These are phyloP conservation scores for Trichophyton mentagrophytes DNA, from an alignment of 2,329 filamentous ascomycete species.

Conservation along the genomic window DNA sequence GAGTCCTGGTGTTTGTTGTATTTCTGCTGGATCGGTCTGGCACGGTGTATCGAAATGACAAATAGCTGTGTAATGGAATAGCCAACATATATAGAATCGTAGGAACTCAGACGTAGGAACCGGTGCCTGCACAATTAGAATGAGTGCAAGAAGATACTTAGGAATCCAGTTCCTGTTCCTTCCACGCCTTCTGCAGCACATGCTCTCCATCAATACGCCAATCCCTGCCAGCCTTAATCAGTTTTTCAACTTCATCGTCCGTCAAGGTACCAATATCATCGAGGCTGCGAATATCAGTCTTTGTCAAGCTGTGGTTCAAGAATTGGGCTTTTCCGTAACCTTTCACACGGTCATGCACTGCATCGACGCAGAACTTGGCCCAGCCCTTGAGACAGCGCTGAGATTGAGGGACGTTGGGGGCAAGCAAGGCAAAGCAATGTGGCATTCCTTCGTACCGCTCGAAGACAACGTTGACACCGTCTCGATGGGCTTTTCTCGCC, in stretches of 20 bases:
- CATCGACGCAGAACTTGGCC: slow-evolving; percentile 40
- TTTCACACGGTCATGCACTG: slow-evolving; percentile 19
- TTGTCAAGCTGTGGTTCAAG: slow-evolving; percentile 20
- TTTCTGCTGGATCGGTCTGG: neutral
- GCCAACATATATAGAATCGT: neutral
- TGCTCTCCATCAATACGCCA: slow-evolving; percentile 26
- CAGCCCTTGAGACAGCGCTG: slow-evolving; percentile 44
- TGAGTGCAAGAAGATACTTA: neutral
- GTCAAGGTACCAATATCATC: slow-evolving; percentile 22
- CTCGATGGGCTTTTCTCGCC: slow-evolving; percentile 29
- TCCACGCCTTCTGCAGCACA: slow-evolving; percentile 22
- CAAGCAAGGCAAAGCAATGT: slow-evolving; percentile 43
- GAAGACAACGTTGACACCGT: slow-evolving; percentile 24
- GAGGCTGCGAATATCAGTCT: slow-evolving; percentile 22
- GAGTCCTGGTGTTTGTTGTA: neutral
- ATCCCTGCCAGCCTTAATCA: slow-evolving; percentile 19
- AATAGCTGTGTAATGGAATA: neutral
- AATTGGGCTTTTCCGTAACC: slow-evolving; percentile 19
- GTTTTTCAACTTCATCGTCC: slow-evolving; percentile 26
- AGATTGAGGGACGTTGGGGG: slow-evolving; percentile 37
- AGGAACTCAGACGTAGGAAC: neutral
- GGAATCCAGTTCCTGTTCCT: slow-evolving; percentile 12
- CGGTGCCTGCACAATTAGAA: neutral
- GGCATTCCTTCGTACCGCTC: slow-evolving; percentile 36
- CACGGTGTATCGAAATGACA: neutral